Percentiles rank a stretch among this genome's conserved stretches.
These are phyloP conservation scores for Debaryomyces tyrocola DNA, from an alignment of 805 yeast genomes.

Conservation along the genomic window DNA sequence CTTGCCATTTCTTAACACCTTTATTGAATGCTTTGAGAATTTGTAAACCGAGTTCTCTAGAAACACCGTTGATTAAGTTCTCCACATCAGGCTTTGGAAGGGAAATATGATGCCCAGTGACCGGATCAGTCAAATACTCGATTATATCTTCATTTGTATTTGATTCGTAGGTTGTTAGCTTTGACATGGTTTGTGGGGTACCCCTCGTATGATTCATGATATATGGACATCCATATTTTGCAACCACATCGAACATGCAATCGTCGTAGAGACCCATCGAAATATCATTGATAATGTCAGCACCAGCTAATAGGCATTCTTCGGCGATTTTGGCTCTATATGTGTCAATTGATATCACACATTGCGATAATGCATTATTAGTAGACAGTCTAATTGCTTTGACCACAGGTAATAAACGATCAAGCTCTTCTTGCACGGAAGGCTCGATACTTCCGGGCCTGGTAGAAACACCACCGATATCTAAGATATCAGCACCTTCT, in stretches of 20 bases:
- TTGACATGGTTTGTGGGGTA: slow-evolving; percentile 68
- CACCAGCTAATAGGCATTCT: slow-evolving; percentile 70
- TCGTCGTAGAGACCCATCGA: slow-evolving; percentile 76
- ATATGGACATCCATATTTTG: slow-evolving; percentile 70
- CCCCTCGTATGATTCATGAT: slow-evolving; percentile 87
- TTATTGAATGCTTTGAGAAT: slow-evolving; percentile 53
- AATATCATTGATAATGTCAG: slow-evolving; percentile 89
- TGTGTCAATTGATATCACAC: slow-evolving; percentile 83
- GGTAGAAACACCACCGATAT: slow-evolving; percentile 94
- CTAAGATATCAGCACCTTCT: slow-evolving; percentile 74
- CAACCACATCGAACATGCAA: slow-evolving; percentile 65
- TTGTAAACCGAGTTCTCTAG: slow-evolving; percentile 61
- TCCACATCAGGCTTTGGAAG: slow-evolving; percentile 18
- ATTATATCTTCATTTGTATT: slow-evolving; percentile 34
- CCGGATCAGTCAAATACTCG: slow-evolving; percentile 35
- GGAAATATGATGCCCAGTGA: slow-evolving; percentile 20
- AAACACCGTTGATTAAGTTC: slow-evolving; percentile 54
- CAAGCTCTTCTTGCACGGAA: slow-evolving; percentile 62
- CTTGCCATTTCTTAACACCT: slow-evolving; percentile 87
- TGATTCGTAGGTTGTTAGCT: slow-evolving; percentile 52
- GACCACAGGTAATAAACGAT: slow-evolving; percentile 70
- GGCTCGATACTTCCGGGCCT: slow-evolving; percentile 78
- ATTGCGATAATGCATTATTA: slow-evolving; percentile 34
- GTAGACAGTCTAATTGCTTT: slow-evolving; percentile 52
- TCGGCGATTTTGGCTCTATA: slow-evolving; percentile 76